phyloP scores from a whole-genome alignment of 352 stramenopile species.

The Globisporangium cederbergense region DNA sequence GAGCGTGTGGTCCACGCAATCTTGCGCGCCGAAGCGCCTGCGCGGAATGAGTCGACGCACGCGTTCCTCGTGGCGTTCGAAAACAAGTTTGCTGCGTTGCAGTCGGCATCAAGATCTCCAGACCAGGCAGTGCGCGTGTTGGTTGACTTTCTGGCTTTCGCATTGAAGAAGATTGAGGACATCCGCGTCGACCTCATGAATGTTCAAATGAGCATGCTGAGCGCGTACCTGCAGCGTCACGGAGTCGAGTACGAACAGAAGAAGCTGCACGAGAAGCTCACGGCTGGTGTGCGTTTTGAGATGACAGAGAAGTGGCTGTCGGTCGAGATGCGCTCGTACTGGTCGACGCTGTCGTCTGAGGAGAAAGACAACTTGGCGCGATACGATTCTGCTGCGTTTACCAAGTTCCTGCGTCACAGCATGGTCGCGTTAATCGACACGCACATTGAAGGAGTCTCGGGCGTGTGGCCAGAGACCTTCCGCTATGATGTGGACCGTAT shows the following conservation, averaged over 20 bases:
- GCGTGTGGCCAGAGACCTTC: conserved; percentile 69
- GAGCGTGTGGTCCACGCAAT: conserved; percentile 44
- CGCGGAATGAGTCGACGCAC: conserved; percentile 38
- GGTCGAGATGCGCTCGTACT: conserved; percentile 32
- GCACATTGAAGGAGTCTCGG: conserved; percentile 41
- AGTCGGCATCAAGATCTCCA: conserved; percentile 12
- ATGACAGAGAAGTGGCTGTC: conserved; percentile 52
- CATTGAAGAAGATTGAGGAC: conserved; percentile 60
- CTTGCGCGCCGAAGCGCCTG: conserved; percentile 45
- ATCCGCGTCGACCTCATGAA: conserved; percentile 63
- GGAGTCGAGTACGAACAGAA: conserved; percentile 67
- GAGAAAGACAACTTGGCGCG: conserved; percentile 24
- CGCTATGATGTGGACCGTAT: conserved; percentile 51
- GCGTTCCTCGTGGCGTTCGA: conserved; percentile 33
- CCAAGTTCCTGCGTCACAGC: conserved; percentile 39
- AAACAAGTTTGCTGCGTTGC: conserved; percentile 21
- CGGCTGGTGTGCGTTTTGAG: conserved; percentile 23
- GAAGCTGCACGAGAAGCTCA: conserved; percentile 34
- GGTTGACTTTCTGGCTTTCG: conserved; percentile 65
- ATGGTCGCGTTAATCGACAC: conserved; percentile 47
- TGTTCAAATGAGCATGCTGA: conserved; percentile 47
- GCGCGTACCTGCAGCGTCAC: conserved; percentile 51
- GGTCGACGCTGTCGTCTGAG: conserved; percentile 20
- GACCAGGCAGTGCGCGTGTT: conserved; percentile 27
- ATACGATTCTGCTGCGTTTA: conserved; percentile 35